Evolutionary conservation across 768 basidiomycete genomes (phyloP), one percentile per base, ranked within the genome.

Genomic region (Leccinum boreale): DNA sequence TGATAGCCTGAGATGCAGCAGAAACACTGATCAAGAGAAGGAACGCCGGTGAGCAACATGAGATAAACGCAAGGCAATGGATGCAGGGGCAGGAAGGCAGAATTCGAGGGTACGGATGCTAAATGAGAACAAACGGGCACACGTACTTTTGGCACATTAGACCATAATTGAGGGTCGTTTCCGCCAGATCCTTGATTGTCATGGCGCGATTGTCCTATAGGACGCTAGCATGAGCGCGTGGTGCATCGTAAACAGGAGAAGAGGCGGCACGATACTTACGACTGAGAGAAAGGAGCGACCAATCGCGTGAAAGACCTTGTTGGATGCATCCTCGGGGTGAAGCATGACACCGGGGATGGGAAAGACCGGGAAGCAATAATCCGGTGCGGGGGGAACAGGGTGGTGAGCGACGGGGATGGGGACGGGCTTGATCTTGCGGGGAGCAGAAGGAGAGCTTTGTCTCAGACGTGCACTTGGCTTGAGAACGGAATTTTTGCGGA

Each of bases 141-240:
- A 79, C 81, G 61, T 62, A 92, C 89, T 88, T 91, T 76, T 89
- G 87, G 71, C 88, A 89, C 57, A 81, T 75, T 19, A 90, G 77
- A 52, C 89, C 89, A 65, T 78, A 81, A 60, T 75, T 76, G 61
- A 85, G 78, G 36, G 84, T 79, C 75, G 85, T 82, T 64, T 90
- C 87, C 31, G 90, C 85, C 54, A 92, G 83, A 75, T 92, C 89
- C 71, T 91, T 92, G 75, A 91, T 87, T 44, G 89, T 91, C 85
- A 90, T 88, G 49, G 89, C 89, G 50, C 87, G 84, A 72, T 92
- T 92, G 67, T 87, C 83, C 87, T 90, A 56, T 21, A 44, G 11
- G 39, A 59, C 26, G 36, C 44, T 12, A 23, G 31, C 47, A 53
- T 59, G 51, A 62, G 57, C 55, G 52, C 61, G 65, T 56, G 50